A percentile compares a stretch with the other conserved stretches of the same genome.
phyloP scores from a whole-genome alignment of 164 flowering plant species.

The Saururus chinensis region DNA sequence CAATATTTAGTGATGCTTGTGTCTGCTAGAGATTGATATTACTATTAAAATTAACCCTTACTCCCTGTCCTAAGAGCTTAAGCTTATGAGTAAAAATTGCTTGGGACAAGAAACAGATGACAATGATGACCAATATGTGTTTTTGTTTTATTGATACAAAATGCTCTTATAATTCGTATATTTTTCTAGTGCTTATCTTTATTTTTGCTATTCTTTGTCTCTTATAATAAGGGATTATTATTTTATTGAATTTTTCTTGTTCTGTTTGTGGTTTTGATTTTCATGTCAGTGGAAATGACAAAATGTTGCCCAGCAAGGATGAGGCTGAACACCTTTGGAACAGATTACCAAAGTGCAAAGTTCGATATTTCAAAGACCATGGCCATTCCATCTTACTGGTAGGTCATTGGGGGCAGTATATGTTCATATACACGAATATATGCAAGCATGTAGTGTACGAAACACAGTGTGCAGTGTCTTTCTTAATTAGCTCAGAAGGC shows the following conservation, averaged over 20 bases:
- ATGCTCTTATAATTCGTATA: too few species aligned
- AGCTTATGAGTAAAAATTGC: not conserved
- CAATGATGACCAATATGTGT: not conserved
- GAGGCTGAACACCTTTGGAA: slow-evolving; percentile 60
- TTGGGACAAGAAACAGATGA: not conserved
- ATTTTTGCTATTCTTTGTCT: not conserved
- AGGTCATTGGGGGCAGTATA: slow-evolving; percentile 7
- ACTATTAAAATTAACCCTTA: not conserved
- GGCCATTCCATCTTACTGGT: slow-evolving; percentile 80
- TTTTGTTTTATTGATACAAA: not conserved
- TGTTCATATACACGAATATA: not conserved
- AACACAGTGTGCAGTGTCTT: not conserved
- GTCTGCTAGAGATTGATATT: not conserved
- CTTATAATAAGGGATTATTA: too few species aligned
- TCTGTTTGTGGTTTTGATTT: not conserved
- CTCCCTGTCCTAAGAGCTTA: not conserved
- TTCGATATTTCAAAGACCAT: slow-evolving; percentile 67
- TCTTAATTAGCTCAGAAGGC: too few species aligned
- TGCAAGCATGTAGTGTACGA: not conserved
- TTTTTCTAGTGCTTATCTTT: not conserved
- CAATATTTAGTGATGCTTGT: too few species aligned
- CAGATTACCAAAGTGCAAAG: slow-evolving; percentile 45
- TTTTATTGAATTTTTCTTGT: not conserved
- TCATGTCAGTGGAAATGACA: not conserved
- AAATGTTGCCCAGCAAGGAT: slow-evolving; percentile 27